Evolutionary conservation across 2,329 filamentous ascomycete species (phyloP).

Genomic region (Penicillium polonicum): DNA sequence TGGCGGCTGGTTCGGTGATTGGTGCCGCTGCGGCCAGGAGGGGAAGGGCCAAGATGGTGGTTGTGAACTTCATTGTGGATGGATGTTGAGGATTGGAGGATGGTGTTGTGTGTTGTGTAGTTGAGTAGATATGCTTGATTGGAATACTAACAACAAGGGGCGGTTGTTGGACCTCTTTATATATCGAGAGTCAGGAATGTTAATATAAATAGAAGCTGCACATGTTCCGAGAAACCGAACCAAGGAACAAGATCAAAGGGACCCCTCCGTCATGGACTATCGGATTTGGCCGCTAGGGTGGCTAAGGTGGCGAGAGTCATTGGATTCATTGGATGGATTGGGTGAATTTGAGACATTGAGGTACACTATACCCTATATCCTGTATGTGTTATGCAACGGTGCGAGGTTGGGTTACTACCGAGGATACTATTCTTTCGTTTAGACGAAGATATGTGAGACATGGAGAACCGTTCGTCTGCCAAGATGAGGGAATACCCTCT

Average conservation of each 20-base stretch:
- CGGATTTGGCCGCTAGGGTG: slow-evolving; percentile 4
- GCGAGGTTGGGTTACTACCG: background rate
- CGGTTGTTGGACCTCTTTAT: slow-evolving; percentile 1
- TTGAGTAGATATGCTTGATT: background rate
- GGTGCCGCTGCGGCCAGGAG: slow-evolving; percentile 30
- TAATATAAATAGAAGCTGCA: background rate
- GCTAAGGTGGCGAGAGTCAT: slow-evolving; percentile 4
- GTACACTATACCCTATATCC: background rate
- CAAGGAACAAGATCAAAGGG: background rate
- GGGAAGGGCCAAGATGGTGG: slow-evolving; percentile 27
- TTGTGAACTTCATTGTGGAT: slow-evolving; percentile 28
- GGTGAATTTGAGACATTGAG: slow-evolving; percentile 8
- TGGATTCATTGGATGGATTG: slow-evolving; percentile 2
- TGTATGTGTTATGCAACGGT: background rate
- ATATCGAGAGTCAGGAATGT: background rate
- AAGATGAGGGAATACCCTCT: background rate
- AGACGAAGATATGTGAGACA: background rate
- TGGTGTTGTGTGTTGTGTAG: background rate
- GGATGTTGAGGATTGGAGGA: background rate
- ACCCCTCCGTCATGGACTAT: background rate
- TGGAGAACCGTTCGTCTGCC: background rate
- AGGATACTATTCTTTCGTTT: too few relatives aligned
- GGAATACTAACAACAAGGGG: background rate
- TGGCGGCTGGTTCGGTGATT: slow-evolving; percentile 8
- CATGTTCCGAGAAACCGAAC: background rate